A percentile compares a stretch with the other conserved stretches of the same genome.
phyloP scores from a whole-genome alignment of 495 filamentous ascomycete species.

The Cercophora newfieldiana region DNA sequence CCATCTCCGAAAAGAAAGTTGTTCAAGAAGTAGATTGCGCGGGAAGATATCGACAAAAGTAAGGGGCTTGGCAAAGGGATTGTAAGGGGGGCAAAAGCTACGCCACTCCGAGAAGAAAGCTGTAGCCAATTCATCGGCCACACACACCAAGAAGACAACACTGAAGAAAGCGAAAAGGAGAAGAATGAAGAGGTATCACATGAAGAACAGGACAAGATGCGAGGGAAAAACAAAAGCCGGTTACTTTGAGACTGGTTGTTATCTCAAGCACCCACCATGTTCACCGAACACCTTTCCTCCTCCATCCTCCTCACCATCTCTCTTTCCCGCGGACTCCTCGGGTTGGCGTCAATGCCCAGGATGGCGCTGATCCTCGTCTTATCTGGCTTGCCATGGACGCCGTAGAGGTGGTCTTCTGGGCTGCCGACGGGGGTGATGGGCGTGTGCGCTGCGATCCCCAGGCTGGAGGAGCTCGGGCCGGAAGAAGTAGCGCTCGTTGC shows the following conservation, averaged over 20 bases:
- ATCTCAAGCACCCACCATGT: constrained; percentile 27
- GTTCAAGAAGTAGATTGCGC: constrained; percentile 10
- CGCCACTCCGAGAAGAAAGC: not conserved
- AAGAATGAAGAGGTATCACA: constrained; percentile 2
- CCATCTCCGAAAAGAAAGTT: constrained; percentile 9
- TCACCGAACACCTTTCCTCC: constrained; percentile 37
- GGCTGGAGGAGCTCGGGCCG: constrained; percentile 15
- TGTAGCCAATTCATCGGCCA: not conserved
- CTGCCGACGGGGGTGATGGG: constrained; percentile 49
- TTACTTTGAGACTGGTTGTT: not conserved
- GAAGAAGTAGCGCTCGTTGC: constrained; percentile 19
- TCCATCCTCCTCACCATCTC: constrained; percentile 54
- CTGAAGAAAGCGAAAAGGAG: not conserved
- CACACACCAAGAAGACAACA: constrained; percentile 2
- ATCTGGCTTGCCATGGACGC: constrained; percentile 37
- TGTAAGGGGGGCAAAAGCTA: no score
- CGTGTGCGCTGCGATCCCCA: constrained; percentile 37
- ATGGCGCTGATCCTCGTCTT: constrained; percentile 58
- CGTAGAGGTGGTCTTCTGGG: constrained; percentile 44
- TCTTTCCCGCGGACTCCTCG: constrained; percentile 54
- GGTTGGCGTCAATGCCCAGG: constrained; percentile 53
- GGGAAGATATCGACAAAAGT: not conserved
- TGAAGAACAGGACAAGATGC: not conserved
- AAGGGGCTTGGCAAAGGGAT: not conserved
- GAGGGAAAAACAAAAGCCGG: constrained; percentile 1